Conservation (phyloP, 345 rosid genomes). For the Microthlaspi erraticum region DNA sequence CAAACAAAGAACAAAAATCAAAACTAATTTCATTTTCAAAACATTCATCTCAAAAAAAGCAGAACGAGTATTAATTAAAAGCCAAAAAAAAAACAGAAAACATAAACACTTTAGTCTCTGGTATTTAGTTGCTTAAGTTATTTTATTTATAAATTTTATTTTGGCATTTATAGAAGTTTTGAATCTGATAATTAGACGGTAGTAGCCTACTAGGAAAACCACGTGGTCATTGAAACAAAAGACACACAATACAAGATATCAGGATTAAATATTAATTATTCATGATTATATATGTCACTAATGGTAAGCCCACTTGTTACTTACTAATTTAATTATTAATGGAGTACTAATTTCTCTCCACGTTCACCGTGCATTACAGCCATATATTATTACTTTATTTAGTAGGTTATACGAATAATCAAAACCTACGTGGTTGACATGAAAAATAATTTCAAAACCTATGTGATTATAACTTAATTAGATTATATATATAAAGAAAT, state of each 20-base stretch:
- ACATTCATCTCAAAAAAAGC: too few species aligned
- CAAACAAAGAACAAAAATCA: too few species aligned
- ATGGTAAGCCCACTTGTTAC: conserved; percentile 40
- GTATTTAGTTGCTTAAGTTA: not conserved
- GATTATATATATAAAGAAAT: conserved; percentile 2
- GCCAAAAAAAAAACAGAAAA: not conserved
- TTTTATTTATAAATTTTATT: not conserved
- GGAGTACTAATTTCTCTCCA: conserved; percentile 30
- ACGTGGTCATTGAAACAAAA: conserved; percentile 35
- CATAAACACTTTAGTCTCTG: not conserved
- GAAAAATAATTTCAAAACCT: conserved; percentile 15
- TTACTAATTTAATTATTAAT: conserved; percentile 11
- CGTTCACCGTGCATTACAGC: conserved; percentile 40
- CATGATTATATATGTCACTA: conserved; percentile 21
- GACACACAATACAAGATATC: conserved; percentile 4
- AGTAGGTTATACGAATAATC: conserved; percentile 38
- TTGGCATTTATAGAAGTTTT: not conserved
- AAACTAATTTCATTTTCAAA: too few species aligned
- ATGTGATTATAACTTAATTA: conserved; percentile 20
- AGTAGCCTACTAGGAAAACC: conserved; percentile 21
- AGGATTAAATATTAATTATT: conserved; percentile 7
- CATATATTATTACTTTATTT: conserved; percentile 34
- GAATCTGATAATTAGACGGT: conserved; percentile 4
- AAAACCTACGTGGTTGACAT: conserved; percentile 43
- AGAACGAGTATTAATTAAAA: not conserved